These are phyloP conservation scores for Paramecium caudatum DNA, from an alignment of 73 alveolate species.

Conservation along the genomic window DNA sequence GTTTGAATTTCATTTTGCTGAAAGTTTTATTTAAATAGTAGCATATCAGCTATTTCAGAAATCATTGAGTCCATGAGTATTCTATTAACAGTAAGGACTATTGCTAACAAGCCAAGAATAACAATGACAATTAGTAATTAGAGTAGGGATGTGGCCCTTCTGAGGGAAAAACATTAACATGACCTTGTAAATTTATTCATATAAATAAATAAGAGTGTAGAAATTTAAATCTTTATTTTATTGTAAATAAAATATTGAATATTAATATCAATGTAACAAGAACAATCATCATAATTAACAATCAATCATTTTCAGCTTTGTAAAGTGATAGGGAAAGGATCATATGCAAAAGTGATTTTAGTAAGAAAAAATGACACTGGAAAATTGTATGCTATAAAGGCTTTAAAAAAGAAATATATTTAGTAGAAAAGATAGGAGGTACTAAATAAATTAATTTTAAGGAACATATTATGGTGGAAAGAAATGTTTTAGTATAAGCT, in stretches of 20 bases:
- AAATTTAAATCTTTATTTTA: not conserved
- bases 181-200: not conserved
- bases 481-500: slow-evolving; percentile 87
- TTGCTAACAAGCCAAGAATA: not conserved
- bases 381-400: slow-evolving; percentile 92
- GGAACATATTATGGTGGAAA: slow-evolving; percentile 85
- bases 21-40: slow-evolving; percentile 28
- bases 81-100: not conserved
- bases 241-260: slow-evolving; percentile 1
- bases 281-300: slow-evolving; percentile 60
- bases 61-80: not conserved
- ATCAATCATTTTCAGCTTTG: slow-evolving; percentile 76
- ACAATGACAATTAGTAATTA: not conserved
- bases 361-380: slow-evolving; percentile 83
- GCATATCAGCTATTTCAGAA: slow-evolving; percentile 1
- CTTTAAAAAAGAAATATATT: slow-evolving; percentile 84
- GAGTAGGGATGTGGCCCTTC: not conserved
- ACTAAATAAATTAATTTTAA: slow-evolving; percentile 1
- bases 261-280: slow-evolving; percentile 27
- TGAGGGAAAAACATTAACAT: slow-evolving; percentile 6
- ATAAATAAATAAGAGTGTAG: not conserved
- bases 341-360: slow-evolving; percentile 88
- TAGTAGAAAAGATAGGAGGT: slow-evolving; percentile 66
- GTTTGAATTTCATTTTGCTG: not conserved
- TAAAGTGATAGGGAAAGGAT: slow-evolving; percentile 91